A percentile compares a stretch with the other conserved stretches of the same genome.
Evolutionary conservation across 1,284 basidiomycete genomes (phyloP).

Genomic region (Ceratobasidium sp.): DNA sequence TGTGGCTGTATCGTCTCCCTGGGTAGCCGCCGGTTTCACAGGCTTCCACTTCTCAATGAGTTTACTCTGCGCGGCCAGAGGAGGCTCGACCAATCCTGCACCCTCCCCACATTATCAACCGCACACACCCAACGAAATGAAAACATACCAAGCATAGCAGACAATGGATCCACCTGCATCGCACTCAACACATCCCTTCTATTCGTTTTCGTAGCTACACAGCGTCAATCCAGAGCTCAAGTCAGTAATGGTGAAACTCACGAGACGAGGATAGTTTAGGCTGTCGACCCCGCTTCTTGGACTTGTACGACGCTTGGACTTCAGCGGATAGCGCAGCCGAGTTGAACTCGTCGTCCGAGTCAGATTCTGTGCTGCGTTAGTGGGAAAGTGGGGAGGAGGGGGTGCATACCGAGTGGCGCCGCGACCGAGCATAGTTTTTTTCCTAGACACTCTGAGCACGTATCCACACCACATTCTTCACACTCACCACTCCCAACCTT

Average conservation of each 20-base stretch:
- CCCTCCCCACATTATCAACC: neutral
- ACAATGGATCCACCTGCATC: conserved; percentile 9
- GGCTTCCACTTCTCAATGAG: conserved; percentile 6
- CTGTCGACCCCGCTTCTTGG: conserved; percentile 20
- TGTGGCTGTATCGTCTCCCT: conserved; percentile 26
- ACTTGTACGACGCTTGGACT: conserved; percentile 25
- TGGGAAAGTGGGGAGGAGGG: neutral
- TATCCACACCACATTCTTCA: too few relatives aligned
- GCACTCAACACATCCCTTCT: conserved; percentile 22
- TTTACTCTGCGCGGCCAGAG: neutral
- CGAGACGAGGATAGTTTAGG: neutral
- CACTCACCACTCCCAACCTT: too few relatives aligned
- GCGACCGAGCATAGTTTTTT: conserved; percentile 13
- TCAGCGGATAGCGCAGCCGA: conserved; percentile 20
- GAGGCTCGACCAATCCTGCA: conserved; percentile 4
- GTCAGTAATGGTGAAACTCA: neutral
- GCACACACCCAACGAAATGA: neutral
- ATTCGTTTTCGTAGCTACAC: neutral
- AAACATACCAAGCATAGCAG: conserved; percentile 17
- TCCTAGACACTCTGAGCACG: neutral
- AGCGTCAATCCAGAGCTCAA: too few relatives aligned
- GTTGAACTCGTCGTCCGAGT: conserved; percentile 39
- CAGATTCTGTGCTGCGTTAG: neutral
- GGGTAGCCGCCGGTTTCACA: neutral
- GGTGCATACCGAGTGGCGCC: conserved; percentile 7